A percentile compares a stretch with the other conserved stretches of the same genome.
Conservation (phyloP, 345 rosid genomes). For the Citrus hindsii region DNA sequence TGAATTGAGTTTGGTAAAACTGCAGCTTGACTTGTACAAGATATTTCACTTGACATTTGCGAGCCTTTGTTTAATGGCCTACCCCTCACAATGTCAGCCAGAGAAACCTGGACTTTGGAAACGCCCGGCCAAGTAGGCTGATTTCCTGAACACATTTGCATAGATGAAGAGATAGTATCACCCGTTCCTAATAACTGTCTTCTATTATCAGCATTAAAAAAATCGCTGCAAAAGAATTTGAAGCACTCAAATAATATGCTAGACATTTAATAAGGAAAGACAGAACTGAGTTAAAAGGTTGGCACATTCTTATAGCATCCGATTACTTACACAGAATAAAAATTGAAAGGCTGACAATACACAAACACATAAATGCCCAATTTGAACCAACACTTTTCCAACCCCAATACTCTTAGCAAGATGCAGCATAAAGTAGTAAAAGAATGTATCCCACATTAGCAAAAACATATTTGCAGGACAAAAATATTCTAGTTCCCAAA, state of each 20-base stretch:
- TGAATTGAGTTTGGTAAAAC: constrained; percentile 10
- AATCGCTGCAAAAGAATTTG: constrained; percentile 25
- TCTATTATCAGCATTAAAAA: constrained; percentile 29
- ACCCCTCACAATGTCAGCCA: constrained; percentile 46
- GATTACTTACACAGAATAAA: neutral
- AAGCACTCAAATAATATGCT: neutral
- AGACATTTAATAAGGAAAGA: neutral
- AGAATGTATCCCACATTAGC: neutral
- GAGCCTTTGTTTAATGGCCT: constrained; percentile 17
- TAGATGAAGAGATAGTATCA: constrained; percentile 18
- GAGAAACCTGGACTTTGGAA: constrained; percentile 29
- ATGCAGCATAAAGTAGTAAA: neutral
- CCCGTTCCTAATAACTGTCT: constrained; percentile 24
- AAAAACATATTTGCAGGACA: neutral
- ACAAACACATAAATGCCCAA: neutral
- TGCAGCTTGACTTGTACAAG: constrained; percentile 15
- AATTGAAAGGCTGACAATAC: neutral
- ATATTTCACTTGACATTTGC: constrained; percentile 18
- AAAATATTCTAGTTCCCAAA: neutral
- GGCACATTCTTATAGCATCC: neutral
- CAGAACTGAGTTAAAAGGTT: neutral
- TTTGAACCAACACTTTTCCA: neutral
- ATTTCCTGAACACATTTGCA: constrained; percentile 14
- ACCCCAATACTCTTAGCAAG: neutral
- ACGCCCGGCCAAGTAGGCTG: constrained; percentile 28